Evolutionary conservation across 352 stramenopile species (phyloP).

Genomic region (Pythium pectinolyticum): DNA sequence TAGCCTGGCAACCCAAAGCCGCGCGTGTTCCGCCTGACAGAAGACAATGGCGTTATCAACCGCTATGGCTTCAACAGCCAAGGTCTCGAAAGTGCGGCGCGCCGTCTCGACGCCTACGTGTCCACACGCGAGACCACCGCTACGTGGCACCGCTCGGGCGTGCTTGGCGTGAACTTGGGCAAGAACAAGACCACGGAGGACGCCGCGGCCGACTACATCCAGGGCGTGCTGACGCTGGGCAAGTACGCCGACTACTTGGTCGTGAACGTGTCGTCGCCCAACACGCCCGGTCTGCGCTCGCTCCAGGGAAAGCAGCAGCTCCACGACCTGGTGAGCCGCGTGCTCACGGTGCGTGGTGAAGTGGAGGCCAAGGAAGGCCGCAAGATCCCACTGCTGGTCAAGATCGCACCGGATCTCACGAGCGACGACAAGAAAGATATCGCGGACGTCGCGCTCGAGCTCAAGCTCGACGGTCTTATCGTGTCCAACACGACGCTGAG

Average conservation of each 20-base stretch:
- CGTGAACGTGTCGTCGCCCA: constrained; percentile 97
- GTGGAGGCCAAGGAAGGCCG: constrained; percentile 55
- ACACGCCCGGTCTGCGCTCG: constrained; percentile 89
- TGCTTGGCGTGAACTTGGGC: constrained; percentile 96
- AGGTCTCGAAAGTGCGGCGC: constrained; percentile 81
- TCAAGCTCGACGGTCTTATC: constrained; percentile 94
- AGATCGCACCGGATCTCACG: constrained; percentile 97
- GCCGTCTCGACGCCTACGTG: constrained; percentile 65
- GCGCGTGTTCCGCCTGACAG: constrained; percentile 94
- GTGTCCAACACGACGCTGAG: constrained; percentile 97
- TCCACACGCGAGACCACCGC: constrained; percentile 32
- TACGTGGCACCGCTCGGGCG: constrained; percentile 51
- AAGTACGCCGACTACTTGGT: constrained; percentile 97
- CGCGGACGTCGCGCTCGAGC: constrained; percentile 83
- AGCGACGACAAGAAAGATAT: constrained; percentile 95
- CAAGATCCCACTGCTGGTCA: constrained; percentile 93
- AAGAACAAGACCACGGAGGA: constrained; percentile 96
- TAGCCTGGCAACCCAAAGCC: constrained; percentile 94
- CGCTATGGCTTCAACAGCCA: constrained; percentile 98
- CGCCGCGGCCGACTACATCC: constrained; percentile 87
- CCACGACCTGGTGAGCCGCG: constrained; percentile 64
- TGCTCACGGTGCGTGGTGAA: constrained; percentile 67
- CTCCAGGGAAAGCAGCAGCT: constrained; percentile 85
- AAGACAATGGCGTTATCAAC: constrained; percentile 97
- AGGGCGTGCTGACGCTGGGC: constrained; percentile 89